These are phyloP conservation scores for Biscogniauxia marginata DNA, from an alignment of 2,329 filamentous ascomycete genomes.

Conservation along the genomic window DNA sequence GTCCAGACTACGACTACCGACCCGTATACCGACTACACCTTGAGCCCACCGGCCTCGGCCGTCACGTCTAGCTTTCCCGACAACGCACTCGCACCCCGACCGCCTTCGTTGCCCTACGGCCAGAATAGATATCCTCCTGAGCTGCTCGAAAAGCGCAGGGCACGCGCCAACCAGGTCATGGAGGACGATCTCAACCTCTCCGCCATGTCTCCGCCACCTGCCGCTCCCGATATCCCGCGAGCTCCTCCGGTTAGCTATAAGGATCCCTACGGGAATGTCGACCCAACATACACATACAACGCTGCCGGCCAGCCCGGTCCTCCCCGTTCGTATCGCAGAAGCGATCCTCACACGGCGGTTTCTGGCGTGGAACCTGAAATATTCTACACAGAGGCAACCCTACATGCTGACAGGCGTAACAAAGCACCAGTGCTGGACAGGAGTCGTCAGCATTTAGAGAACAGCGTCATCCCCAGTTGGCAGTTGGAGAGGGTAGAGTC, in stretches of 20 bases:
- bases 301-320: slow-evolving; percentile 31
- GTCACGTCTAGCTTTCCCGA: slow-evolving; percentile 48
- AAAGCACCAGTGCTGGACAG: slow-evolving; percentile 31
- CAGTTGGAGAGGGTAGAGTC: slow-evolving; percentile 23
- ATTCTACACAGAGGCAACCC: slow-evolving; percentile 31
- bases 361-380: slow-evolving; percentile 33
- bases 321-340: slow-evolving; percentile 27
- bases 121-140: slow-evolving; percentile 43
- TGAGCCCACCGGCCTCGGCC: slow-evolving; percentile 57
- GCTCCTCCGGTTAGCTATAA: slow-evolving; percentile 58
- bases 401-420: slow-evolving; percentile 21
- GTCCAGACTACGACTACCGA: slow-evolving; percentile 56
- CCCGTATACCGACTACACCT: slow-evolving; percentile 56
- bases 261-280: slow-evolving; percentile 44
- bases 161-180: slow-evolving; percentile 42
- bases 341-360: slow-evolving; percentile 19
- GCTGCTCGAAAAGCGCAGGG: slow-evolving; percentile 42
- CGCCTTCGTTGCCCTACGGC: slow-evolving; percentile 54
- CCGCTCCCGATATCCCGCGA: slow-evolving; percentile 61
- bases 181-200: slow-evolving; percentile 39
- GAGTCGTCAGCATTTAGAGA: slow-evolving; percentile 30
- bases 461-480: slow-evolving; percentile 16
- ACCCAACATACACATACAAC: slow-evolving; percentile 32
- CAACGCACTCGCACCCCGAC: slow-evolving; percentile 57
- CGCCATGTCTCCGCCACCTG: slow-evolving; percentile 41